A percentile compares a stretch with the other conserved stretches of the same genome.
Conservation (phyloP, 2,329 filamentous ascomycete species). For the Scortechinia acanthostroma region DNA sequence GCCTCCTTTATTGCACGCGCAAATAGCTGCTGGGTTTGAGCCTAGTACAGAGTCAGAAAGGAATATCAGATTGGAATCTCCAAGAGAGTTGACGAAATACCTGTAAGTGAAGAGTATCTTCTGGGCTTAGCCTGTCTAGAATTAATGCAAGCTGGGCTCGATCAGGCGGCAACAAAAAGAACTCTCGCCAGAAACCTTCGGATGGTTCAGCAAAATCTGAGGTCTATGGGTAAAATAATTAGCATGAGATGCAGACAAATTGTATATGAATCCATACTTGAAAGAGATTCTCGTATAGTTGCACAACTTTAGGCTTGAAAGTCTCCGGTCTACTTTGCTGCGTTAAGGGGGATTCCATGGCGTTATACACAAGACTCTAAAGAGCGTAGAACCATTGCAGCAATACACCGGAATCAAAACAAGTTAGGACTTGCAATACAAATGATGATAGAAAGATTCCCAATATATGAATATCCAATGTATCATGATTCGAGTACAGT, state of each 20-base stretch:
- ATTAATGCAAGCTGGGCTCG: conserved; percentile 58
- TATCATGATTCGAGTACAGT: too few species aligned
- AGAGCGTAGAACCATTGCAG: too few species aligned
- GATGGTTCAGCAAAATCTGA: conserved; percentile 63
- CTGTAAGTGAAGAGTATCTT: conserved; percentile 63
- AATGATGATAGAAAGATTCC: too few species aligned
- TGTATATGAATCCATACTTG: conserved; percentile 37
- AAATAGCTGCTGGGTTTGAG: conserved; percentile 75
- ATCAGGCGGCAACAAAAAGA: conserved; percentile 85
- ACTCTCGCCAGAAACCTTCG: conserved; percentile 91
- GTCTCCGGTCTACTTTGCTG: conserved; percentile 83
- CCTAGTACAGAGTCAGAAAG: conserved; percentile 36
- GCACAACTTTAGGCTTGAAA: conserved; percentile 89
- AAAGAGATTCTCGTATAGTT: conserved; percentile 81
- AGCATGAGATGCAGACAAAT: conserved; percentile 2
- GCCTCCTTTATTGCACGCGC: conserved; percentile 59
- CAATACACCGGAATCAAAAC: too few species aligned
- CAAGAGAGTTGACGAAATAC: background rate
- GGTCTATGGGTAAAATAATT: conserved; percentile 34
- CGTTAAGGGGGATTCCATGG: conserved; percentile 89
- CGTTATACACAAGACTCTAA: too few species aligned
- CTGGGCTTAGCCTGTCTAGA: conserved; percentile 63
- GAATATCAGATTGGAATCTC: background rate
- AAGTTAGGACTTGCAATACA: too few species aligned
- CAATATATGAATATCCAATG: too few species aligned